Evolutionary conservation across 441 rosid species (phyloP).

Genomic region (Aquilaria agallochum): DNA sequence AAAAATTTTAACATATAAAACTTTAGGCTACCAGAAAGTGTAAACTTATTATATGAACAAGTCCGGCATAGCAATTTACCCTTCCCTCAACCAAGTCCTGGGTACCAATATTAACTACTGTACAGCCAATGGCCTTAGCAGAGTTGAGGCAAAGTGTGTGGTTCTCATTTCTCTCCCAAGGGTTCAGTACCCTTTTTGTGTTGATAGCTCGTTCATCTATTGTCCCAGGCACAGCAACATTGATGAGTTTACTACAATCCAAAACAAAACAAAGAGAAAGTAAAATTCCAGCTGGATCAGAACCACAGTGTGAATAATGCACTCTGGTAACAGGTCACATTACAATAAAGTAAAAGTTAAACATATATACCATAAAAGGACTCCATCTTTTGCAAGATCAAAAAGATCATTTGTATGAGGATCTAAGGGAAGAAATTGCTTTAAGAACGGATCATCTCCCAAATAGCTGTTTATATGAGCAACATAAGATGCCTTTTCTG

Average conservation of each 20-base stretch:
- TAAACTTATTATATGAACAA: conserved; percentile 3
- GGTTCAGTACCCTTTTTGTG: conserved; percentile 53
- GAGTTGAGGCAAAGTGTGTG: conserved; percentile 71
- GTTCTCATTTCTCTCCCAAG: conserved; percentile 73
- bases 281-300: conserved; percentile 6
- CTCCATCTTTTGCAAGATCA: conserved; percentile 62
- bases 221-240: conserved; percentile 63
- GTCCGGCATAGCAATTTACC: conserved; percentile 29
- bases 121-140: conserved; percentile 70
- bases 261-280: conserved; percentile 11
- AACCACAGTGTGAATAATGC: not conserved
- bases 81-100: conserved; percentile 68
- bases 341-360: not conserved
- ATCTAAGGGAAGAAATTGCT: conserved; percentile 58
- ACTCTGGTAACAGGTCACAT: not conserved
- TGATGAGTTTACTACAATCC: conserved; percentile 52
- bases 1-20: conserved; percentile 11
- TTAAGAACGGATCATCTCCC: conserved; percentile 50
- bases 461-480: conserved; percentile 61
- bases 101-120: conserved; percentile 59
- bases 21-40: conserved; percentile 2
- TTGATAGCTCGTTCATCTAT: conserved; percentile 68
- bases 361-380: conserved; percentile 53
- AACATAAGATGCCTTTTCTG: conserved; percentile 63
- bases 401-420: conserved; percentile 49